Conservation (phyloP, 2,329 filamentous ascomycete species). For the Diatrype stigma region DNA sequence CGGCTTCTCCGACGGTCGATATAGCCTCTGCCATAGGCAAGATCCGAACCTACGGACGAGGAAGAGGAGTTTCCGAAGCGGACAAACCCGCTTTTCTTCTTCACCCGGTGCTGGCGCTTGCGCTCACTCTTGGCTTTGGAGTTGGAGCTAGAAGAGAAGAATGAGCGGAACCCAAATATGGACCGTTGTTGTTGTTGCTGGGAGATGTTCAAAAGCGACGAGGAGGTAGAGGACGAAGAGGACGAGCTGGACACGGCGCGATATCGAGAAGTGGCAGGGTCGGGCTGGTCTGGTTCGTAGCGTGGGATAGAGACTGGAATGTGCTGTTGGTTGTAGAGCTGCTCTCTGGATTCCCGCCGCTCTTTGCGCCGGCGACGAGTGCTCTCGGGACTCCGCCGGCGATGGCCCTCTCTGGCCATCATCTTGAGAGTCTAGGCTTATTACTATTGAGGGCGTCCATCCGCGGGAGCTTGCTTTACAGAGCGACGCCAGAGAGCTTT, state of each 20-base stretch:
- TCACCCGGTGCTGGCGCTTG: constrained; percentile 35
- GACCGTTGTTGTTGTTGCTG: constrained; percentile 46
- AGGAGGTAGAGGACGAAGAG: constrained; percentile 50
- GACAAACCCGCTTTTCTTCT: constrained; percentile 48
- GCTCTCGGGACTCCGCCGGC: constrained; percentile 53
- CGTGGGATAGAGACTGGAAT: constrained; percentile 15
- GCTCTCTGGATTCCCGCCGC: constrained; percentile 37
- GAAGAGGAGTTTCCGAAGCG: constrained; percentile 61
- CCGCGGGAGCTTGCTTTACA: constrained; percentile 13
- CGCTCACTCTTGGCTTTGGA: constrained; percentile 52
- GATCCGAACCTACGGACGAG: constrained; percentile 63
- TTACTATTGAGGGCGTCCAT: constrained; percentile 17
- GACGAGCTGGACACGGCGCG: constrained; percentile 29
- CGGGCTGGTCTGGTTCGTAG: constrained; percentile 15
- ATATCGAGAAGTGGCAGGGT: constrained; percentile 16
- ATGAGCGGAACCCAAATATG: constrained; percentile 53
- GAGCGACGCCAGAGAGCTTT: constrained; percentile 2
- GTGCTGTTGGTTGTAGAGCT: constrained; percentile 23
- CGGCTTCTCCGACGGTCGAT: constrained; percentile 37
- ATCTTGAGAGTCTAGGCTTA: constrained; percentile 33
- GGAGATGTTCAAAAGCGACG: constrained; percentile 64
- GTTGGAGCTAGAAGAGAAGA: constrained; percentile 51
- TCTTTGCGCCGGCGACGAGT: constrained; percentile 48
- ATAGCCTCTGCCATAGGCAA: constrained; percentile 63
- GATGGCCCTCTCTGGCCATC: constrained; percentile 47